These are phyloP conservation scores for Globisporangium spiculum DNA, from an alignment of 352 stramenopile species.

Conservation along the genomic window DNA sequence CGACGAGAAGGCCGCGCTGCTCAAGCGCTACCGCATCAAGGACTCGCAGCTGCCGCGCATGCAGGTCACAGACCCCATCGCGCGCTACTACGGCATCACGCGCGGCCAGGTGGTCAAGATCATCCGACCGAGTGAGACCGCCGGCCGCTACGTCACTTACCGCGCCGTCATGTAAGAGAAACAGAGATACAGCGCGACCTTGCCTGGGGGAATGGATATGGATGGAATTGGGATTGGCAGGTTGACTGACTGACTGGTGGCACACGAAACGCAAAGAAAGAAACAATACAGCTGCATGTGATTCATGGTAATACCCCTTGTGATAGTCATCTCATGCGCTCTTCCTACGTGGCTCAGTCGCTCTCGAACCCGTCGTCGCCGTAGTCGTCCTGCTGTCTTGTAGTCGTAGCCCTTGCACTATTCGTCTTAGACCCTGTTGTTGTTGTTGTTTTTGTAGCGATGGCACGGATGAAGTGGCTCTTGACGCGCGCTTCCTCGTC, in stretches of 20 bases:
- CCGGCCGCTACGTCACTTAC: conserved; percentile 99
- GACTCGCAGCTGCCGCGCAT: conserved; percentile 99
- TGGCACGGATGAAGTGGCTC: conserved; percentile 35
- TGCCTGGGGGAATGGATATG: not conserved
- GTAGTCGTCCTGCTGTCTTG: conserved; percentile 30
- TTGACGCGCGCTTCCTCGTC: conserved; percentile 60
- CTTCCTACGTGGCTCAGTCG: conserved; percentile 18
- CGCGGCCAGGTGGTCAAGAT: conserved; percentile 99
- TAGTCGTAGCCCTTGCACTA: not conserved
- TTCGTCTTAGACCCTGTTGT: conserved; percentile 9
- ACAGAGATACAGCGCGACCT: not conserved
- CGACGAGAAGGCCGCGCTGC: conserved; percentile 96
- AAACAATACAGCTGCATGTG: conserved; percentile 13
- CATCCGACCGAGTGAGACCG: conserved; percentile 98
- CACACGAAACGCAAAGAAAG: not conserved
- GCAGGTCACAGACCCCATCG: conserved; percentile 98
- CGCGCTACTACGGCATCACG: conserved; percentile 96
- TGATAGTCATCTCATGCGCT: not conserved
- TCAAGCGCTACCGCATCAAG: conserved; percentile 99
- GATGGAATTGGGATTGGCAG: no score
- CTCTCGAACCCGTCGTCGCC: conserved; percentile 64
- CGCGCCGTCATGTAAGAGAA: conserved; percentile 95
- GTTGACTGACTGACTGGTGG: not conserved
- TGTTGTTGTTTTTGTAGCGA: conserved; percentile 5
- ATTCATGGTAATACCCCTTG: not conserved